These are phyloP conservation scores for Herpetospermum pedunculosum DNA, from an alignment of 306 rosid species.

Conservation along the genomic window DNA sequence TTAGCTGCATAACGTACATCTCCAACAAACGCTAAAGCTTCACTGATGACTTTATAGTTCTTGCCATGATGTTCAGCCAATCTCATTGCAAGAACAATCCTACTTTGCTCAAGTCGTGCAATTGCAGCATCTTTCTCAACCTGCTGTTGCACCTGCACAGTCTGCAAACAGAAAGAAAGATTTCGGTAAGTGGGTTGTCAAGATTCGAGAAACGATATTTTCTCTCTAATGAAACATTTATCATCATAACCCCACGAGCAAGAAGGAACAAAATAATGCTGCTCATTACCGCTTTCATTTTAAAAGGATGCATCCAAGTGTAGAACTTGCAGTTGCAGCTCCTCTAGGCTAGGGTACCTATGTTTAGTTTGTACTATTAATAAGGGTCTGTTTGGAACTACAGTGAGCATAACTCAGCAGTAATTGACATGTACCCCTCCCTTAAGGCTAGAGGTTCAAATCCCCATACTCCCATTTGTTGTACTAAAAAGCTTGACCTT, in stretches of 20 bases:
- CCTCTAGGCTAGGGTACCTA: not conserved
- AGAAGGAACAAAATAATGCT: not conserved
- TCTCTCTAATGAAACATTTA: not conserved
- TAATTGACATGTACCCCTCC: too few relatives aligned
- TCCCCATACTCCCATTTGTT: too few relatives aligned
- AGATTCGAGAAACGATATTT: too few relatives aligned
- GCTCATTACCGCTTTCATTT: not conserved
- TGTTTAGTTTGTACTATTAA: not conserved
- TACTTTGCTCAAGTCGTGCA: conserved; percentile 76
- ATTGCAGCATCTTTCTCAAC: conserved; percentile 82
- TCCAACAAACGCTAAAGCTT: conserved; percentile 79
- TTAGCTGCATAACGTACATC: conserved; percentile 43
- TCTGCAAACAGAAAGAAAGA: conserved; percentile 28
- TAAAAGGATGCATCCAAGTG: not conserved
- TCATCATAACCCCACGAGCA: not conserved
- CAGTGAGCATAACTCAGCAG: too few relatives aligned
- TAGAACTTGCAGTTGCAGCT: not conserved
- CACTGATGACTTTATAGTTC: conserved; percentile 73
- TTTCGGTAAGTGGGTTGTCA: not conserved
- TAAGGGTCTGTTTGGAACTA: too few relatives aligned
- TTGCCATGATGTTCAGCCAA: conserved; percentile 75
- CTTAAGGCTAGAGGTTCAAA: too few relatives aligned
- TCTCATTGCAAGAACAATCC: conserved; percentile 67
- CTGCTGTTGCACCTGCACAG: conserved; percentile 71
- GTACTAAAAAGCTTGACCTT: too few relatives aligned